Conservation (phyloP, 169 alveolate genomes). For the Cryptosporidium viatorum region DNA sequence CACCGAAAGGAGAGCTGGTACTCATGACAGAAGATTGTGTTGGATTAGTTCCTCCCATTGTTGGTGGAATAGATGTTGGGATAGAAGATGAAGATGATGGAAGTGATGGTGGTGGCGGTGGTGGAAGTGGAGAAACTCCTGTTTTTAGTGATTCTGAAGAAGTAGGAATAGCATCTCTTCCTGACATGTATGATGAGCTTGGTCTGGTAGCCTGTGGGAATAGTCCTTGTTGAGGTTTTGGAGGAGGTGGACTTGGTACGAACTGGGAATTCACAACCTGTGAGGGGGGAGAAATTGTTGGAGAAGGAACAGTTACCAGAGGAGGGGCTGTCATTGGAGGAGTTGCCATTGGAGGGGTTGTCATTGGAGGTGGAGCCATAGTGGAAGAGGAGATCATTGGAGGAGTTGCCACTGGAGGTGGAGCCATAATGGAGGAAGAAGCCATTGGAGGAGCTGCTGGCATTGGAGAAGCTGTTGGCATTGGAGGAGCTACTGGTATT, state of each 20-base stretch:
- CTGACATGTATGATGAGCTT: neutral
- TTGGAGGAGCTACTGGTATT: neutral
- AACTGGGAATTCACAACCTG: neutral
- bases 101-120: constrained; percentile 19
- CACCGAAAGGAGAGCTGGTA: neutral
- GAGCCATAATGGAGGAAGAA: neutral
- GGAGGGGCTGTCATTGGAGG: neutral
- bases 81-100: neutral
- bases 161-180: neutral
- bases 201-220: constrained; percentile 23
- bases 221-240: neutral
- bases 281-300: neutral
- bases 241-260: constrained; percentile 12
- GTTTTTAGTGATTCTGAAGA: neutral
- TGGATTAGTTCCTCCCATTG: neutral
- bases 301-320: neutral
- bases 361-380: neutral
- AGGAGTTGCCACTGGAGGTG: neutral
- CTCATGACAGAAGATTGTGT: neutral
- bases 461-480: neutral
- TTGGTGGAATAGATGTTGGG: neutral
- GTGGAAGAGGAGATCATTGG: neutral
- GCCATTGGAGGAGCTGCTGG: neutral
- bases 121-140: neutral
- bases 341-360: neutral